Conservation (phyloP, 768 basidiomycete genomes). For the Tricholoma saponaceum region DNA sequence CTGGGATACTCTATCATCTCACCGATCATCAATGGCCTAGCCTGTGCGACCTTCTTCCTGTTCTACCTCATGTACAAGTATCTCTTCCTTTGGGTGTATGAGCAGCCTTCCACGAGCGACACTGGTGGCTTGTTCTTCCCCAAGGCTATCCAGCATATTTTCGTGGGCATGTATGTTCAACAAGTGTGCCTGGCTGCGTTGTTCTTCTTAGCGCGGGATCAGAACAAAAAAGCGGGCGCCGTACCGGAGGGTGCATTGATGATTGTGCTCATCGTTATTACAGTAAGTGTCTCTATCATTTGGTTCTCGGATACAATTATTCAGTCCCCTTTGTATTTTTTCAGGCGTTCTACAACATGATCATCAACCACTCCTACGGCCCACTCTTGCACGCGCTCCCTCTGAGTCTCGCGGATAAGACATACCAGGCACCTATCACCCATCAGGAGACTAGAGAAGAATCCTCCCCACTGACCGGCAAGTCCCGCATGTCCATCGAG, state of each 20-base stretch:
- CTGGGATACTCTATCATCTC: conserved; percentile 85
- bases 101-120: conserved; percentile 64
- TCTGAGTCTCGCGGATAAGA: conserved; percentile 70
- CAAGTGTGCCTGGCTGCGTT: conserved; percentile 34
- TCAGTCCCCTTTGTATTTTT: background rate
- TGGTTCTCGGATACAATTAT: background rate
- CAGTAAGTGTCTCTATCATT: conserved; percentile 45
- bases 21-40: conserved; percentile 91
- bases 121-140: conserved; percentile 97
- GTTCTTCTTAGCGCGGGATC: conserved; percentile 76
- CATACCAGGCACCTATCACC: conserved; percentile 32
- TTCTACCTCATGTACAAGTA: conserved; percentile 87
- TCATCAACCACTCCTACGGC: conserved; percentile 75
- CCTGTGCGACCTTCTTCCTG: conserved; percentile 74
- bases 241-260: conserved; percentile 76
- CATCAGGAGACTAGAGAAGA: background rate
- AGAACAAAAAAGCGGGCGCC: conserved; percentile 48
- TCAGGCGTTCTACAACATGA: conserved; percentile 66
- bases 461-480: background rate
- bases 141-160: conserved; percentile 88
- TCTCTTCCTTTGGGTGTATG: conserved; percentile 76
- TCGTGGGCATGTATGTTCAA: conserved; percentile 91
- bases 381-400: conserved; percentile 78
- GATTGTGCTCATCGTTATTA: conserved; percentile 80
- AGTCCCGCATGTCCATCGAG: background rate